Evolutionary conservation across 2,329 filamentous ascomycete genomes (phyloP), one percentile per base, ranked within the genome.

Genomic region (Cordyceps tenuipes): DNA sequence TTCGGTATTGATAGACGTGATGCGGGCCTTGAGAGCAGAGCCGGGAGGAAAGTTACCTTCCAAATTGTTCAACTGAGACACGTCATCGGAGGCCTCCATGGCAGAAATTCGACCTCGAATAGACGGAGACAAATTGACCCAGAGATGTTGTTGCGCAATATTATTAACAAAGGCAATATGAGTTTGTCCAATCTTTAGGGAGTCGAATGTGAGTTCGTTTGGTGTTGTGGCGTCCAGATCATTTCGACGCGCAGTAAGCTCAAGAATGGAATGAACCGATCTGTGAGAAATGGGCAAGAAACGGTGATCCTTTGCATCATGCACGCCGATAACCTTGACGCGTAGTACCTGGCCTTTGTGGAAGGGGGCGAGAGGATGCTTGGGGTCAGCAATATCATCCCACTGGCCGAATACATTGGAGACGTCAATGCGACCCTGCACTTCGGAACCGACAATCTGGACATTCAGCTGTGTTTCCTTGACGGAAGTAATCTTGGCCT

Each of bases 381-480:
- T 96, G 61, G 86, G 83, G 69, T 97, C 85, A 60, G 84, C 80
- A 67, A 99, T 94, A 48, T 93, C 87, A 51, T 95, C 88, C 87
- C 89, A 97, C 12, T 79, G 80, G 71, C 97, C 89, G 70, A 96
- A 99, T 13, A 92, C 76, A 71, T 97, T 91, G 1, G 94, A 95
- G 6, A 94, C 84, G 69, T 97, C 93, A 62, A 99, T 86, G 19
- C 94, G 90, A n/a, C 93, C 94, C 70, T 95, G 90, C 9, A 96
- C 80, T 17, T 73, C 66, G 41, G 64, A 71, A 68, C 95, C 90
- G 48, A 90, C 88, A 55, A 97, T 80, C 65, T 89, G 84, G 6
- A 99, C 91, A 66, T 97, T 97, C 59, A 97, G 78, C 71, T 99
- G 94, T 0, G 93, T 97, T 53, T 87, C 87, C 73, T 96, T 96